These are phyloP conservation scores for Periconia sp. DNA, from an alignment of 2,329 filamentous ascomycete species.

Conservation along the genomic window DNA sequence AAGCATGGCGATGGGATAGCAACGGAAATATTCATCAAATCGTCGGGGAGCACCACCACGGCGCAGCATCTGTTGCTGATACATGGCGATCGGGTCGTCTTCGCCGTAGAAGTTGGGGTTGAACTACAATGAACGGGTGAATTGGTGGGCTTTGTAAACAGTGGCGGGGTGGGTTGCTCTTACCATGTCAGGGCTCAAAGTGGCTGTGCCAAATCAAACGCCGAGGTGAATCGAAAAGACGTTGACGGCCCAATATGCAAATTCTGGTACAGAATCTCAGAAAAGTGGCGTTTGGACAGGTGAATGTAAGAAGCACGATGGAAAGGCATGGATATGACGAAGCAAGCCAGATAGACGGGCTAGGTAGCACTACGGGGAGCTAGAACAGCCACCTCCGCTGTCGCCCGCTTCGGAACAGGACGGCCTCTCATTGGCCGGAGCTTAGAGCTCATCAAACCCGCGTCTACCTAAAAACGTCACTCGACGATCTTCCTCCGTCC, in stretches of 20 bases:
- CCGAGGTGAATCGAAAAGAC: too few relatives aligned
- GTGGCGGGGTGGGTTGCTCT: slow-evolving; percentile 20
- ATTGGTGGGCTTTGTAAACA: slow-evolving; percentile 5
- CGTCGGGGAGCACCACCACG: slow-evolving; percentile 63
- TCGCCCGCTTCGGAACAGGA: slow-evolving; percentile 7
- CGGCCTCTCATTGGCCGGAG: slow-evolving; percentile 15
- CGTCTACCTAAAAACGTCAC: background rate
- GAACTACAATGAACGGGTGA: slow-evolving; percentile 28
- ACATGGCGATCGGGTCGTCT: slow-evolving; percentile 57
- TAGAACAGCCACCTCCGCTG: slow-evolving; percentile 18
- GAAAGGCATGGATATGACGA: slow-evolving; percentile 18
- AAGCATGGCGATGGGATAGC: slow-evolving; percentile 93
- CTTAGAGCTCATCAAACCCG: background rate
- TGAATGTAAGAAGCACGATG: background rate
- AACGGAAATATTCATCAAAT: slow-evolving; percentile 98
- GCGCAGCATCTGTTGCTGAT: slow-evolving; percentile 56
- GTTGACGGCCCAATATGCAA: background rate
- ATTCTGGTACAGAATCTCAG: background rate
- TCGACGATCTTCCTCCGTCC: background rate
- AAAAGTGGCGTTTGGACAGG: slow-evolving; percentile 1
- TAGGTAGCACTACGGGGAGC: slow-evolving; percentile 24
- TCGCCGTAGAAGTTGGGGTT: slow-evolving; percentile 54
- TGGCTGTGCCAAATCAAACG: background rate
- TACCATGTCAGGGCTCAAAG: slow-evolving; percentile 32
- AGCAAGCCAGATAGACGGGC: slow-evolving; percentile 6